These are phyloP conservation scores for Botrytis fragariae DNA, from an alignment of 2,329 filamentous ascomycete species.

Conservation along the genomic window DNA sequence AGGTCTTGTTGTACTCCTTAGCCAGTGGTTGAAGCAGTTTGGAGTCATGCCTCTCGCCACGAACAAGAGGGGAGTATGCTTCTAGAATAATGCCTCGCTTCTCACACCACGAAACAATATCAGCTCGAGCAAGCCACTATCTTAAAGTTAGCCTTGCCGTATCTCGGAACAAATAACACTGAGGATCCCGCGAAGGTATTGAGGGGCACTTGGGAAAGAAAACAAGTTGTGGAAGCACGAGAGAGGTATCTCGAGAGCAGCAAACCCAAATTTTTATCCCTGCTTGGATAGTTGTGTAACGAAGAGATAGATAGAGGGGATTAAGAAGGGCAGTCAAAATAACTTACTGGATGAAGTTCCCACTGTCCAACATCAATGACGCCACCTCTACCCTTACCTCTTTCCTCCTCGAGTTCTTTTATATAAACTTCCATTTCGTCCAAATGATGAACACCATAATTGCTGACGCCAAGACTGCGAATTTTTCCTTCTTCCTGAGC, in stretches of 20 bases:
- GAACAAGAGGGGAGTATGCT: conserved; percentile 60
- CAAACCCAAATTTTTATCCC: background rate
- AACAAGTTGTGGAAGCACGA: background rate
- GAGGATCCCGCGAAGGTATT: no score
- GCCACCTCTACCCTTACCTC: conserved; percentile 63
- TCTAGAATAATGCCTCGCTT: conserved; percentile 61
- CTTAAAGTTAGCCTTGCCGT: background rate
- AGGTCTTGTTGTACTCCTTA: conserved; percentile 69
- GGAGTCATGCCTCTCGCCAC: conserved; percentile 70
- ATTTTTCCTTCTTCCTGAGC: conserved; percentile 60
- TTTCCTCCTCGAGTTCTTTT: conserved; percentile 58
- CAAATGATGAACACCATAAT: conserved; percentile 63
- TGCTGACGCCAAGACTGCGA: conserved; percentile 61
- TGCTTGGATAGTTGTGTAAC: background rate
- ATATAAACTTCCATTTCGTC: conserved; percentile 59
- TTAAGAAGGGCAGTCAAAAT: background rate
- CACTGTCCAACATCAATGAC: conserved; percentile 81
- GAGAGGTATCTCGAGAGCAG: background rate
- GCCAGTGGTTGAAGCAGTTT: conserved; percentile 61
- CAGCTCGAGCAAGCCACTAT: conserved; percentile 69
- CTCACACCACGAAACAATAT: conserved; percentile 76
- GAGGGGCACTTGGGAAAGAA: background rate
- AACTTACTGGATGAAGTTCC: conserved; percentile 69
- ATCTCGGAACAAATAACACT: no score
- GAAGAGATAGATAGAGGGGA: no score